Conservation (phyloP, 2,329 filamentous ascomycete species). For the Zasmidium citrigriseum region DNA sequence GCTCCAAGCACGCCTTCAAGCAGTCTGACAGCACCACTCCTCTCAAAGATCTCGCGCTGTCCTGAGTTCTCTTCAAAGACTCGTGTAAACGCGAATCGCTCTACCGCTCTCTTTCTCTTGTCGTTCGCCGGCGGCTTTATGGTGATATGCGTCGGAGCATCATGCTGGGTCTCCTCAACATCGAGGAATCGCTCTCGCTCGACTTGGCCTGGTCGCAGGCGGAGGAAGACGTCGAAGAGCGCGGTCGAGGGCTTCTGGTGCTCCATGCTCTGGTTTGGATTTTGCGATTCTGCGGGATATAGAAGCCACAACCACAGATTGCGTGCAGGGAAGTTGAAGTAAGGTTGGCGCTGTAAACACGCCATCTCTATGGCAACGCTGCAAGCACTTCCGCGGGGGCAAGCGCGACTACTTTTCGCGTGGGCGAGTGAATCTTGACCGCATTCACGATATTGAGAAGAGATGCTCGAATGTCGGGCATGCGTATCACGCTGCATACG, state of each 20-base stretch:
- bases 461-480: slow-evolving; percentile 49
- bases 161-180: slow-evolving; percentile 60
- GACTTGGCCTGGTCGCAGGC: slow-evolving; percentile 59
- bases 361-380: not conserved
- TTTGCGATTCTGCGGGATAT: not conserved
- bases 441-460: too few relatives aligned
- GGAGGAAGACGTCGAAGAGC: slow-evolving; percentile 89
- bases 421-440: too few relatives aligned
- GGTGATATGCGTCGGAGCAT: slow-evolving; percentile 52
- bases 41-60: slow-evolving; percentile 84
- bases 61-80: slow-evolving; percentile 86
- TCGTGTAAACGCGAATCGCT: slow-evolving; percentile 90
- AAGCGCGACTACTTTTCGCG: too few relatives aligned
- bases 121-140: slow-evolving; percentile 72
- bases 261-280: slow-evolving; percentile 22
- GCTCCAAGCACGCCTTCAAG: slow-evolving; percentile 79
- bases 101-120: slow-evolving; percentile 78
- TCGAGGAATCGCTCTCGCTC: slow-evolving; percentile 70
- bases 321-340: not conserved
- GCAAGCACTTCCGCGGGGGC: not conserved
- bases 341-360: not conserved
- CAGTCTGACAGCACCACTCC: slow-evolving; percentile 71
- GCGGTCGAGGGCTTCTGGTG: slow-evolving; percentile 33
- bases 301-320: not conserved
- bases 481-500: slow-evolving; percentile 47